Base-by-base conservation (phyloP, 2,329 filamentous ascomycete genomes). In the Didymella keratinophila region DNA sequence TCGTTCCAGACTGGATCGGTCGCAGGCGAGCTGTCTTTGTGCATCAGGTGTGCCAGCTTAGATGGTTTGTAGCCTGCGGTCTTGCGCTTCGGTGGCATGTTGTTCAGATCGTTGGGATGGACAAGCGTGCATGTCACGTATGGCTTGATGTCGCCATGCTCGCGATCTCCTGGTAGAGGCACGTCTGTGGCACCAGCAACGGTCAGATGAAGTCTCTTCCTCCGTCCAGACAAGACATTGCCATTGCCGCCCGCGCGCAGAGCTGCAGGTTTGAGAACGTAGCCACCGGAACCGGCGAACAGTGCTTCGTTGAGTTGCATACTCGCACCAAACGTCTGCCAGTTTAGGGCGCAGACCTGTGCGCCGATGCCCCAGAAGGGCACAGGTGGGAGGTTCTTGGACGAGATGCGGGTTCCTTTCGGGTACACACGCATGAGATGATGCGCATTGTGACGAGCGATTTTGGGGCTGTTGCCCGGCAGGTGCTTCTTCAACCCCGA, bases 391-490 rank as follows among this genome's bases (percentile, higher is more conserved):
- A 90, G 81, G 68, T 90, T 90, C 34, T 80, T 82, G 2, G 87
- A 89, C 0, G 84, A 85, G 70, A 90, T 89, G 42, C 88, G 84
- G 0, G 87, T 89, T 47, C 88, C 88, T 67, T 89, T 89, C 36
- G 88, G 88, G 63, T 81, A 90, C 1, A 90, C 87, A 4, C 88
- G 84, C 87, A 90, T 90, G n/a, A 90, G 79, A 59, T 89, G 86
- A 20, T 81, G 78, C 0, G 87, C 78, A 61, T 90, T 90, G 77
- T 90, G 88, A 0, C 72, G 71, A 1, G 84, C 78, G 52, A 90
- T 87, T 32, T 81, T 79, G 14, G 78, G 68, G 44, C 77, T 79
- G 43, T 76, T 68, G 1, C 71, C 72, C 1, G 84, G 82, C 55
- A 89, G 76, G 53, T 86, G 80, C 1, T 78, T 69, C 3, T 79